Conservation (phyloP, 345 rosid species). For the Lagerstroemia speciosa region DNA sequence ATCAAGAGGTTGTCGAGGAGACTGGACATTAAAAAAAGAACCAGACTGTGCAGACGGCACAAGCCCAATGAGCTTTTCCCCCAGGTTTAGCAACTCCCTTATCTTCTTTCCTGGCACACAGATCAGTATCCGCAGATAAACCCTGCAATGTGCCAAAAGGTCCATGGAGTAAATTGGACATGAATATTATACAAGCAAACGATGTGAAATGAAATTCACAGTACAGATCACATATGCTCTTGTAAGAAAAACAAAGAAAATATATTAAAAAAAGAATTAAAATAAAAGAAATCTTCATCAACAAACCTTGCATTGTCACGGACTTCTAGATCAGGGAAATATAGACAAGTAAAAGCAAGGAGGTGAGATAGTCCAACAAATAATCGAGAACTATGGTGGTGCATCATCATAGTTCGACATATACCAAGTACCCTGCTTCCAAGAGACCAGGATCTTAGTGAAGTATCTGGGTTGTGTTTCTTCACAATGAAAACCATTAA, state of each 20-base stretch:
- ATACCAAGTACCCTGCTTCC: constrained; percentile 91
- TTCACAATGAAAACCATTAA: constrained; percentile 57
- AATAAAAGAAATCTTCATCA: constrained; percentile 5
- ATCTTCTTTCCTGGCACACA: constrained; percentile 79
- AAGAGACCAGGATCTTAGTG: constrained; percentile 70
- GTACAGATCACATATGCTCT: too few species aligned
- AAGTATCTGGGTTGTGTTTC: constrained; percentile 56
- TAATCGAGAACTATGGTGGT: constrained; percentile 79
- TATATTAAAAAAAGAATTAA: neutral
- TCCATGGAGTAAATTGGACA: neutral
- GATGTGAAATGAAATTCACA: too few species aligned
- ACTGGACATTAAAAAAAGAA: constrained; percentile 53
- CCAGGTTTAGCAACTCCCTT: constrained; percentile 55
- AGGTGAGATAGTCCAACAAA: constrained; percentile 75
- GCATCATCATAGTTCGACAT: constrained; percentile 78
- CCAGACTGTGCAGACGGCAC: constrained; percentile 62
- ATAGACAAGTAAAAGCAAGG: constrained; percentile 75
- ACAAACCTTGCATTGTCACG: constrained; percentile 85
- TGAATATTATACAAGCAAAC: neutral
- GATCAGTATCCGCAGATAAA: constrained; percentile 78
- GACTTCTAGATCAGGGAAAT: constrained; percentile 91
- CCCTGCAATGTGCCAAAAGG: constrained; percentile 35
- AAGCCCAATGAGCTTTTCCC: constrained; percentile 51
- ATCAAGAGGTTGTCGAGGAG: constrained; percentile 49
- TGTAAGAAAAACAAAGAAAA: too few species aligned